Evolutionary conservation across 805 yeast species (phyloP).

Genomic region (Yamadazyma paraphyllophila): DNA sequence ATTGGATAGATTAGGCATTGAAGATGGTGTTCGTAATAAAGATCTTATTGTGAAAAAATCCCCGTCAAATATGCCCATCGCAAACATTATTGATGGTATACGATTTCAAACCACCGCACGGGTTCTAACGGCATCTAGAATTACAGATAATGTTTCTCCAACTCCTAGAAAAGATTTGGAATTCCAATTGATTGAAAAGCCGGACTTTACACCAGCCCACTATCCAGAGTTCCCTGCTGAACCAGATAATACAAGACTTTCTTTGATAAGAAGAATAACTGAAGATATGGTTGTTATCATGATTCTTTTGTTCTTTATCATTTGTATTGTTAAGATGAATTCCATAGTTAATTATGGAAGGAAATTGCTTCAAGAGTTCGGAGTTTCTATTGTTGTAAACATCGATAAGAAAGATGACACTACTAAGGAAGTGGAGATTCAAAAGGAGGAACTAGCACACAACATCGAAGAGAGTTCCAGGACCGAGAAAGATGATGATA

Average conservation of each 20-base stretch:
- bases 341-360: neutral
- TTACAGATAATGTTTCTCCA: constrained; percentile 4
- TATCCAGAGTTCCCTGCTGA: constrained; percentile 3
- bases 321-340: neutral
- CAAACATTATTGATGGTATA: constrained; percentile 37
- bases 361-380: neutral
- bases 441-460: neutral
- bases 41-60: constrained; percentile 1
- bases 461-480: too few relatives aligned
- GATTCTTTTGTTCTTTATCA: constrained; percentile 18
- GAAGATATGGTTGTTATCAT: constrained; percentile 52
- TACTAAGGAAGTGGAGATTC: neutral
- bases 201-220: constrained; percentile 6
- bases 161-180: constrained; percentile 12
- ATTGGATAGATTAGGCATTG: constrained; percentile 16
- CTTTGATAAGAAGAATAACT: constrained; percentile 31
- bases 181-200: constrained; percentile 4
- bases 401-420: neutral
- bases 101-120: constrained; percentile 22
- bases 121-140: neutral
- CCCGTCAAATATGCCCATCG: constrained; percentile 14
- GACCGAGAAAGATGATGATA: neutral
- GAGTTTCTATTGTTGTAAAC: constrained; percentile 1
- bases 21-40: constrained; percentile 8
- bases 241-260: constrained; percentile 2